Conservation (phyloP, 31 red algal species). For the Pterothamnion heteromorphum region DNA sequence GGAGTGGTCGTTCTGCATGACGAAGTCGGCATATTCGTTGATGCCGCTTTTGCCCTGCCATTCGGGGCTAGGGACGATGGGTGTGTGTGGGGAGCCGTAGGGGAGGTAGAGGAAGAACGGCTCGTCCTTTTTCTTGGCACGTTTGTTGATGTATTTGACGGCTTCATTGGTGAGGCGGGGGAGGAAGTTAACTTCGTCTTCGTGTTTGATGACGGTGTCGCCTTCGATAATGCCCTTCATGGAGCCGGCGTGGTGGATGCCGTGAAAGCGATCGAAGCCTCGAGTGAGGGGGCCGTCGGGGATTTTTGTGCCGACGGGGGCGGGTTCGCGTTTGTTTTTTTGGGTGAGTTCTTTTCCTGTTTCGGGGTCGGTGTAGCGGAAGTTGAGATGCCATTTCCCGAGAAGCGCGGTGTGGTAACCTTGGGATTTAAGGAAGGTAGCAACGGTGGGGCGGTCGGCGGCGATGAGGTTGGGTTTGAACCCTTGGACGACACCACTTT, state of each 20-base stretch:
- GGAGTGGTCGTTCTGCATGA: not conserved
- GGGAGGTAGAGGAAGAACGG: not conserved
- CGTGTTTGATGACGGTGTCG: not conserved
- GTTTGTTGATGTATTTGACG: not conserved
- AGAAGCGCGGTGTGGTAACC: not conserved
- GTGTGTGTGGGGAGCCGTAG: not conserved
- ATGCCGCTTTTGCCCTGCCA: not conserved
- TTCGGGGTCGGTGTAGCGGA: no score
- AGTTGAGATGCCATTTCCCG: slow-evolving; percentile 11
- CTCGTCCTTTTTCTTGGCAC: not conserved
- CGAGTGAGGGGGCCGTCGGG: not conserved
- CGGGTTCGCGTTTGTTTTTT: not conserved
- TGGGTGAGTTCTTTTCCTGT: not conserved
- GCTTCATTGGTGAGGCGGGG: not conserved
- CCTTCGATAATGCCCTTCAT: not conserved
- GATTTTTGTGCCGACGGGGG: not conserved
- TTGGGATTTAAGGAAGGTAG: not conserved
- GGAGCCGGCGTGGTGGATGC: not conserved
- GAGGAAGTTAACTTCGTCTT: not conserved
- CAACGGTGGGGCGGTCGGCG: not conserved
- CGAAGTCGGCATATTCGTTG: not conserved
- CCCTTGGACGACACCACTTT: not conserved
- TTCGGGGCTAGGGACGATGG: not conserved
- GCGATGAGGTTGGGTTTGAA: not conserved
- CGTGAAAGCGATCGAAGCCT: not conserved